These are phyloP conservation scores for Tolypocladium tundrense DNA, from an alignment of 2,329 filamentous ascomycete species.

Conservation along the genomic window DNA sequence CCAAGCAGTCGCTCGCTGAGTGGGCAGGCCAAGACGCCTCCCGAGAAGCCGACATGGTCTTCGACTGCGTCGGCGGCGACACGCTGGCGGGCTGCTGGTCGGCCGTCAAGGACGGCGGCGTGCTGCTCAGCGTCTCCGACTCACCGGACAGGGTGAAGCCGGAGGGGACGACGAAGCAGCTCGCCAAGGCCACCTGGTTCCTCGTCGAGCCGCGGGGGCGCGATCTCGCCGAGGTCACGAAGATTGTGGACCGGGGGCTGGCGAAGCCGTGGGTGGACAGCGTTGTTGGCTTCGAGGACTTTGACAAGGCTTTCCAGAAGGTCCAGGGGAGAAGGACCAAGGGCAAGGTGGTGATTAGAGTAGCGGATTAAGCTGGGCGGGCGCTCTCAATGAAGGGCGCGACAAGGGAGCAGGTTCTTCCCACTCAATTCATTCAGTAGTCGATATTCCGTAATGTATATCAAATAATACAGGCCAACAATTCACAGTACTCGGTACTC, in stretches of 20 bases:
- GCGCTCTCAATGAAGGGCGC: too few relatives aligned
- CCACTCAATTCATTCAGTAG: too few relatives aligned
- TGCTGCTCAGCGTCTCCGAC: slow-evolving; percentile 21
- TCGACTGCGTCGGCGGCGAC: slow-evolving; percentile 27
- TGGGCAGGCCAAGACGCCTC: slow-evolving; percentile 19
- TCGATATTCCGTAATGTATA: too few relatives aligned
- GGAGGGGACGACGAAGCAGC: slow-evolving; percentile 14
- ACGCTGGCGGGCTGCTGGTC: slow-evolving; percentile 21
- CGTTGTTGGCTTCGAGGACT: slow-evolving; percentile 26
- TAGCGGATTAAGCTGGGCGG: slow-evolving; percentile 5
- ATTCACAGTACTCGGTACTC: too few relatives aligned
- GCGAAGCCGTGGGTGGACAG: slow-evolving; percentile 25
- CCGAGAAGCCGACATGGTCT: slow-evolving; percentile 21
- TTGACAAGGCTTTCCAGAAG: slow-evolving; percentile 24
- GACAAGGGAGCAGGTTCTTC: too few relatives aligned
- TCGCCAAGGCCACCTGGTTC: slow-evolving; percentile 22
- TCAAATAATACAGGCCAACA: too few relatives aligned
- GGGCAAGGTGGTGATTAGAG: slow-evolving; percentile 29
- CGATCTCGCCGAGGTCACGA: slow-evolving; percentile 22
- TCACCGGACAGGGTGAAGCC: slow-evolving; percentile 19
- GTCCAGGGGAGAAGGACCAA: slow-evolving; percentile 22
- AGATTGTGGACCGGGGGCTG: slow-evolving; percentile 21
- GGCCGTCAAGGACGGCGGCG: slow-evolving; percentile 22
- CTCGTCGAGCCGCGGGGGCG: slow-evolving; percentile 25
- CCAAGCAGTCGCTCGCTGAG: slow-evolving; percentile 13